Conservation (phyloP, 345 rosid genomes). For the Euclidium syriacum region DNA sequence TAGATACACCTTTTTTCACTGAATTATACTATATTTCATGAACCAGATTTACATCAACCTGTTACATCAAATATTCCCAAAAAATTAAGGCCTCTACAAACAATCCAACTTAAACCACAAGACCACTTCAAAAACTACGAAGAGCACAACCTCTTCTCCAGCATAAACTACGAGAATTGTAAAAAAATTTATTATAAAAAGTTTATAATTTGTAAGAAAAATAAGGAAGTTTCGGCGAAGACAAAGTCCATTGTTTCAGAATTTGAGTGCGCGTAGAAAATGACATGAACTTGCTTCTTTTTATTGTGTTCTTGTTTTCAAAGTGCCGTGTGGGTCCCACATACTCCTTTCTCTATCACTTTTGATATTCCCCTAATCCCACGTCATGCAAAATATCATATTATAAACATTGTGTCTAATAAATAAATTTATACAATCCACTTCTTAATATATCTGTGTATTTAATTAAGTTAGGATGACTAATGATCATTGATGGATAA, state of each 20-base stretch:
- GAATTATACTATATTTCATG: no score
- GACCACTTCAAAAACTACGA: no score
- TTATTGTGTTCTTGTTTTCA: not conserved
- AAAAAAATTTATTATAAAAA: no score
- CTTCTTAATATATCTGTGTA: not conserved
- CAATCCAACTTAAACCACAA: no score
- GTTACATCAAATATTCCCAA: no score
- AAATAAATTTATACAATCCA: not conserved
- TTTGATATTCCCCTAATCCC: not conserved
- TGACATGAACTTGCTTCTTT: not conserved
- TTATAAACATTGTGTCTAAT: not conserved
- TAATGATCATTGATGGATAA: not conserved
- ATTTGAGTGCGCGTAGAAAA: not conserved
- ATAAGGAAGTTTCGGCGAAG: not conserved
- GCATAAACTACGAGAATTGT: no score
- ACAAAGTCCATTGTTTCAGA: not conserved
- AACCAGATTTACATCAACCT: no score
- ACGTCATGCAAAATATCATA: not conserved
- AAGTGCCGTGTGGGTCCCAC: not conserved
- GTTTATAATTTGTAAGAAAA: not conserved
- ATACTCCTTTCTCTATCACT: not conserved
- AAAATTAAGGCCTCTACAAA: no score
- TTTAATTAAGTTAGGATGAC: not conserved
- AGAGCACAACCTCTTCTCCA: no score
- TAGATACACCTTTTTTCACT: no score